Evolutionary conservation across 75 land plant genomes (phyloP).

Genomic region (Isoetes taiwanensis): DNA sequence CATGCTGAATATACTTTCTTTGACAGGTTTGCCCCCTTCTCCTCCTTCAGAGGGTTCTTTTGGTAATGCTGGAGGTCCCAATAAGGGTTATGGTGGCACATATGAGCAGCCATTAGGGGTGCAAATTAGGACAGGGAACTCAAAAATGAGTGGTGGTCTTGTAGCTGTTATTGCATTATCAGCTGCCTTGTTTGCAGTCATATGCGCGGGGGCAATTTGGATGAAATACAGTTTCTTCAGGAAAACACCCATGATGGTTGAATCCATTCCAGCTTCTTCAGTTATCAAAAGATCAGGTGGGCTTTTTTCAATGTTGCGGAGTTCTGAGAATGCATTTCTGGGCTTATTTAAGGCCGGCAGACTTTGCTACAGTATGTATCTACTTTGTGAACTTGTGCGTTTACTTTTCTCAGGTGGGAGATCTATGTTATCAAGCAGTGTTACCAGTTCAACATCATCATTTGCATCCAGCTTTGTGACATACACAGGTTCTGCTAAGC

Average conservation of each 20-base stretch:
- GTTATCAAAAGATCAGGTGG: conserved; percentile 39
- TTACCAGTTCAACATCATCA: conserved; percentile 36
- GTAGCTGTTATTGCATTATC: conserved; percentile 50
- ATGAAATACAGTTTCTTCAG: conserved; percentile 16
- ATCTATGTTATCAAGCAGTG: neutral
- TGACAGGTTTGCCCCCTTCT: conserved; percentile 65
- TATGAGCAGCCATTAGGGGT: conserved; percentile 52
- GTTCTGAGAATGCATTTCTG: too few species aligned
- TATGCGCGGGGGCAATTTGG: conserved; percentile 32
- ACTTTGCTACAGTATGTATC: too few species aligned
- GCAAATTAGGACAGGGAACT: conserved; percentile 23
- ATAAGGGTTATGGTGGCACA: conserved; percentile 9
- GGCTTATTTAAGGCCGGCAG: too few species aligned
- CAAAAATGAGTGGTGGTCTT: conserved; percentile 20
- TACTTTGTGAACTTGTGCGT: too few species aligned
- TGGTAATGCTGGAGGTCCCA: conserved; percentile 5
- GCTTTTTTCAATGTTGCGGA: too few species aligned
- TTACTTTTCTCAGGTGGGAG: too few species aligned
- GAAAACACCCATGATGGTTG: conserved; percentile 15
- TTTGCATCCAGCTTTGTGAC: conserved; percentile 28
- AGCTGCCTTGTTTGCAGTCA: conserved; percentile 34
- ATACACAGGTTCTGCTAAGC: neutral
- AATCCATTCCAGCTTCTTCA: conserved; percentile 13
- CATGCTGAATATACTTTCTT: conserved; percentile 2
- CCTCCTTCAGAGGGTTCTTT: conserved; percentile 34